A percentile compares a stretch with the other conserved stretches of the same genome.
phyloP scores from a whole-genome alignment of 495 filamentous ascomycete species.

The Neurospora intermedia region DNA sequence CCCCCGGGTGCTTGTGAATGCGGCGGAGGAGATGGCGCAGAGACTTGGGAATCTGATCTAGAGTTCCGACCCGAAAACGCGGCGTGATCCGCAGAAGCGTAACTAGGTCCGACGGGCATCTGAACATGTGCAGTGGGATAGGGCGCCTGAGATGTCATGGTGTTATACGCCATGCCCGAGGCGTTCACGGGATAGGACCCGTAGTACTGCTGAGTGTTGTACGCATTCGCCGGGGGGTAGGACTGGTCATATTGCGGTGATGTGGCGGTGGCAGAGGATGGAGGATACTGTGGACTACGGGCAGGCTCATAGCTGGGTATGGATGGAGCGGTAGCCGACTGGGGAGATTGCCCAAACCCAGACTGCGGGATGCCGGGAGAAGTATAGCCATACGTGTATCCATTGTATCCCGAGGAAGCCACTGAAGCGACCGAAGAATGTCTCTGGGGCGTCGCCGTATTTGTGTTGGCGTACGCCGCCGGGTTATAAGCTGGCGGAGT shows the following conservation, averaged over 20 bases:
- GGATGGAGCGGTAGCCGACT: conserved; percentile 21
- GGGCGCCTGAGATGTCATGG: conserved; percentile 27
- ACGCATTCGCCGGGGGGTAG: conserved; percentile 13
- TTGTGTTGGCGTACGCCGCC: conserved; percentile 35
- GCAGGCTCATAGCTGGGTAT: conserved; percentile 25
- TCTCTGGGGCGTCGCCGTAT: conserved; percentile 27
- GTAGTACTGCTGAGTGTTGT: conserved; percentile 14
- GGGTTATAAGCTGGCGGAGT: conserved; percentile 39
- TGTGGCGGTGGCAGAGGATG: conserved; percentile 8
- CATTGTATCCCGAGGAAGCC: conserved; percentile 22
- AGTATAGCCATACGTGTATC: conserved; percentile 29
- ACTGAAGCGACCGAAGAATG: conserved; percentile 27
- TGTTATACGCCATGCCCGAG: conserved; percentile 20
- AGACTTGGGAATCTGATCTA: conserved; percentile 32
- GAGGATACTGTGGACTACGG: conserved; percentile 24
- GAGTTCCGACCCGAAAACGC: conserved; percentile 30
- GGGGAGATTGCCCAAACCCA: conserved; percentile 16
- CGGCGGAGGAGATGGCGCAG: conserved; percentile 30
- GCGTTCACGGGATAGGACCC: conserved; percentile 19
- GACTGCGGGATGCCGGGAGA: conserved; percentile 26
- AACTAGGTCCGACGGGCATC: conserved; percentile 37
- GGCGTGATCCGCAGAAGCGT: conserved; percentile 30
- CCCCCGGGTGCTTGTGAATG: conserved; percentile 21
- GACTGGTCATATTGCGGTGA: conserved; percentile 20
- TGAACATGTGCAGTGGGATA: conserved; percentile 33